Percentiles rank a stretch among this genome's conserved stretches.
phyloP scores from a whole-genome alignment of 2,329 filamentous ascomycete species.

The Exophiala xenobiotica region DNA sequence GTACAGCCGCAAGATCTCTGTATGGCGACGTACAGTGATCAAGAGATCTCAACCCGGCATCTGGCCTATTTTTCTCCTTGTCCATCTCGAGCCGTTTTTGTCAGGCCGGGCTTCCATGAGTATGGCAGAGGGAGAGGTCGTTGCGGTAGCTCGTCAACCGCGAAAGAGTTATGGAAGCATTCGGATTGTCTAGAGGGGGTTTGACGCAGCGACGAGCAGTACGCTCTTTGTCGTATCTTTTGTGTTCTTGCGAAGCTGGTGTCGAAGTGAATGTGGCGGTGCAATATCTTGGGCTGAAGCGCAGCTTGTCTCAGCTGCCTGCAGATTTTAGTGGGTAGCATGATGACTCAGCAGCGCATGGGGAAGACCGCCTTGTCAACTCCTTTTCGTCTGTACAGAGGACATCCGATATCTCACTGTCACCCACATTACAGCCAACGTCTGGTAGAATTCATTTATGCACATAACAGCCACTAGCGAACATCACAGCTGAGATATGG shows the following conservation, averaged over 20 bases:
- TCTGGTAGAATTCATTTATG: too few relatives aligned
- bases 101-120: constrained; percentile 15
- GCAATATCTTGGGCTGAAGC: background rate
- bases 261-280: background rate
- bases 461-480: too few relatives aligned
- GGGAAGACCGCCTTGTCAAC: too few relatives aligned
- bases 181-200: background rate
- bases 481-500: too few relatives aligned
- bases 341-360: too few relatives aligned
- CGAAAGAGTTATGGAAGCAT: background rate
- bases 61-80: constrained; percentile 41
- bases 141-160: background rate
- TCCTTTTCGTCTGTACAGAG: too few relatives aligned
- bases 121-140: background rate
- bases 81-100: constrained; percentile 35
- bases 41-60: constrained; percentile 74
- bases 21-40: constrained; percentile 62
- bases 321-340: too few relatives aligned
- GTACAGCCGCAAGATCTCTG: too few relatives aligned
- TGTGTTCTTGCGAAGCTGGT: background rate
- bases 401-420: too few relatives aligned
- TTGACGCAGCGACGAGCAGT: background rate
- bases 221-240: background rate
- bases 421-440: too few relatives aligned
- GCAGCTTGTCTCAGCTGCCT: too few relatives aligned